Evolutionary conservation across 805 yeast genomes (phyloP).

Genomic region (Lipomyces orientalis): DNA sequence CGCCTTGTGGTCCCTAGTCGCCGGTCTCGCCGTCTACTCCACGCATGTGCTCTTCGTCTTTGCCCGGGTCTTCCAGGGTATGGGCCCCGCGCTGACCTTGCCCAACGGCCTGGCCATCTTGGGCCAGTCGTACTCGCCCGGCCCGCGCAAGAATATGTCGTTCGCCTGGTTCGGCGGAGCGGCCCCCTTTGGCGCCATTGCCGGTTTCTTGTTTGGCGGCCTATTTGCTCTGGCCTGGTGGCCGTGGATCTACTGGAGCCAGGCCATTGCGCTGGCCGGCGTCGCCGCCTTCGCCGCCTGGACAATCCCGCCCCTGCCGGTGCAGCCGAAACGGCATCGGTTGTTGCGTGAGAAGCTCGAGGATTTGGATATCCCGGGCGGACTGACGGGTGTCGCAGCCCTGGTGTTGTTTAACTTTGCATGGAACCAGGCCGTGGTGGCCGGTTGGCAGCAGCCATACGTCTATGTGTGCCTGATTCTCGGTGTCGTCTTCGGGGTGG

Average conservation of each 20-base stretch:
- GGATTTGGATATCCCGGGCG: conserved; percentile 61
- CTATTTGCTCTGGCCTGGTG: conserved; percentile 57
- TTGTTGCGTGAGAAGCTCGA: neutral
- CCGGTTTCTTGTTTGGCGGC: conserved; percentile 58
- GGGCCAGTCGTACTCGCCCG: conserved; percentile 53
- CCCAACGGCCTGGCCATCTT: conserved; percentile 66
- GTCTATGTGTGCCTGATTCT: conserved; percentile 61
- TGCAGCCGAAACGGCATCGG: neutral
- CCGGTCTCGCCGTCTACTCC: conserved; percentile 63
- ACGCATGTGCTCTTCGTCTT: conserved; percentile 47
- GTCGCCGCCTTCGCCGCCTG: conserved; percentile 38
- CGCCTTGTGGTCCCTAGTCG: conserved; percentile 61
- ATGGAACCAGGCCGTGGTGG: conserved; percentile 77
- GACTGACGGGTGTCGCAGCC: conserved; percentile 62
- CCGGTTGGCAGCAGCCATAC: conserved; percentile 68
- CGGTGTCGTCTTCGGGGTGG: conserved; percentile 52
- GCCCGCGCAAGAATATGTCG: conserved; percentile 57
- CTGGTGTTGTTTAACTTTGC: conserved; percentile 68
- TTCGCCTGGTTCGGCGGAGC: conserved; percentile 66
- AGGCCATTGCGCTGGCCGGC: conserved; percentile 40
- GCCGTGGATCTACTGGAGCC: conserved; percentile 43
- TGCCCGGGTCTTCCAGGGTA: conserved; percentile 68
- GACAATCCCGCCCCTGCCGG: conserved; percentile 39
- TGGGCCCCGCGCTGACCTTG: conserved; percentile 63
- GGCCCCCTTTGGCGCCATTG: conserved; percentile 65